These are phyloP conservation scores for Quercus variabilis DNA, from an alignment of 306 rosid species.

Conservation along the genomic window DNA sequence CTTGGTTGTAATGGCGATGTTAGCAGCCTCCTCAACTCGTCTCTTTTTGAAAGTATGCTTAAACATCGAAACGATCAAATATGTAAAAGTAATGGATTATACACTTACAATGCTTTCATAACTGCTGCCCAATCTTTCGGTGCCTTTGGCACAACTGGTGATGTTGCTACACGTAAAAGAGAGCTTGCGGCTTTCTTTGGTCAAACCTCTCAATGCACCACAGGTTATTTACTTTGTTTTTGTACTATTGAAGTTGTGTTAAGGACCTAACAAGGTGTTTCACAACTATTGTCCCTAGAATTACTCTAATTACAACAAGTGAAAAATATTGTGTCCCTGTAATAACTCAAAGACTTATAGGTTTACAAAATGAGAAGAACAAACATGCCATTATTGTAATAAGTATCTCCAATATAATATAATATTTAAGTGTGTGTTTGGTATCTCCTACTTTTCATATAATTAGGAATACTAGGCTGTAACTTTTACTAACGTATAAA, in stretches of 20 bases:
- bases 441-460: not conserved
- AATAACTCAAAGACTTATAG: no score
- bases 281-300: no score
- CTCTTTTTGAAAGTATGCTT: conserved; percentile 44
- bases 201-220: conserved; percentile 50
- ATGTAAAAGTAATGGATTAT: conserved; percentile 40
- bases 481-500: no score
- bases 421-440: no score
- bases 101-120: conserved; percentile 54
- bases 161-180: conserved; percentile 25
- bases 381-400: no score
- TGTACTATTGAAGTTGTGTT: no score
- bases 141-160: conserved; percentile 44
- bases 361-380: no score
- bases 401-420: no score
- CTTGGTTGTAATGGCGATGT: conserved; percentile 3
- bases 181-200: conserved; percentile 53
- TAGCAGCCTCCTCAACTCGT: conserved; percentile 15
- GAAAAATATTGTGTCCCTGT: no score
- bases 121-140: conserved; percentile 42
- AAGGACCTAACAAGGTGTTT: no score
- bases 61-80: conserved; percentile 32
- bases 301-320: no score
- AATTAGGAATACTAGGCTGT: no score
- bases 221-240: conserved; percentile 11